These are phyloP conservation scores for Leccinum subfulvum DNA, from an alignment of 1,284 basidiomycete species.

Conservation along the genomic window DNA sequence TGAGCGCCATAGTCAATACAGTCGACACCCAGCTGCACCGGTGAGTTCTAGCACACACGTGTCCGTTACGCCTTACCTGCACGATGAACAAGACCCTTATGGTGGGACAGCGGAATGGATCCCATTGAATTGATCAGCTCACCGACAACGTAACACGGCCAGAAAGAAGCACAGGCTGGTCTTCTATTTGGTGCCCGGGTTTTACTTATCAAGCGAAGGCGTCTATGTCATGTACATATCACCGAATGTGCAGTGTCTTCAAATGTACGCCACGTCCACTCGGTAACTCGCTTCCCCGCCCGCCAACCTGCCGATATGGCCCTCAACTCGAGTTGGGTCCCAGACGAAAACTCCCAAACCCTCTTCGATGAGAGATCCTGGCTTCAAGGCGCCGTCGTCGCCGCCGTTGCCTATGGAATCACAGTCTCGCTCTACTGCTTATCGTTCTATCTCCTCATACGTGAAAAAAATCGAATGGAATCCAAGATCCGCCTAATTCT, in stretches of 20 bases:
- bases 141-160: neutral
- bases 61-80: neutral
- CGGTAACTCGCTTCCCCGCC: neutral
- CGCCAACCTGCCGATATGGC: neutral
- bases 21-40: neutral
- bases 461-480: neutral
- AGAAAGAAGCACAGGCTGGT: neutral
- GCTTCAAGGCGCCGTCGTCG: neutral
- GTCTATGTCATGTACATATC: neutral
- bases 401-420: neutral
- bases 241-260: neutral
- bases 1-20: neutral
- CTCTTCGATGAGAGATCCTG: neutral
- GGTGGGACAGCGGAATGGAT: neutral
- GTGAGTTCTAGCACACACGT: neutral
- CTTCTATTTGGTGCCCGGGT: neutral
- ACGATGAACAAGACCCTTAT: neutral
- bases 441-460: neutral
- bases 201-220: neutral
- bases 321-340: neutral
- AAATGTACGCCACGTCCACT: neutral
- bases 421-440: neutral
- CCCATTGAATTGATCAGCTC: neutral
- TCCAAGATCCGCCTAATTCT: neutral
- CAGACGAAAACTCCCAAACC: neutral